Percentiles rank a stretch among this genome's conserved stretches.
phyloP scores from a whole-genome alignment of 2,329 filamentous ascomycete species.

The Calonectria pteridis region DNA sequence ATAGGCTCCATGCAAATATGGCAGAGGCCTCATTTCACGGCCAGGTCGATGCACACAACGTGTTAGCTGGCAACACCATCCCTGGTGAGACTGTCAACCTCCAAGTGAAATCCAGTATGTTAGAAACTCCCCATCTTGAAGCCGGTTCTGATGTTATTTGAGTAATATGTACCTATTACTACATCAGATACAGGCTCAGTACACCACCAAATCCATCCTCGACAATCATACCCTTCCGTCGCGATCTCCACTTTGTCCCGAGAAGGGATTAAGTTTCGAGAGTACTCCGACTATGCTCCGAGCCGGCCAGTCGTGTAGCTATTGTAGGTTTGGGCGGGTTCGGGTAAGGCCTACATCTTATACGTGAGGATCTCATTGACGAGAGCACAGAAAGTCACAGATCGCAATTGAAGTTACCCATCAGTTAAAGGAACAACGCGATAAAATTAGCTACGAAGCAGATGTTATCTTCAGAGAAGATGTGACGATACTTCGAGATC shows the following conservation, averaged over 20 bases:
- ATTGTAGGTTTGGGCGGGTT: constrained; percentile 50
- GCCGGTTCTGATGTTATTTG: no score
- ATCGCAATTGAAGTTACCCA: constrained; percentile 53
- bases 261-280: constrained; percentile 41
- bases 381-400: constrained; percentile 32
- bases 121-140: not conserved
- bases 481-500: not conserved
- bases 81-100: not conserved
- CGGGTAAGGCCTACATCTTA: constrained; percentile 19
- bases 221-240: constrained; percentile 2
- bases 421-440: constrained; percentile 31
- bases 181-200: not conserved
- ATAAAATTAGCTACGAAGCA: not conserved
- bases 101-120: not conserved
- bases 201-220: not conserved
- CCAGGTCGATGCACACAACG: not conserved
- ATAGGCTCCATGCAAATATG: not conserved
- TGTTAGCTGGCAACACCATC: not conserved
- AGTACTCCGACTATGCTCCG: constrained; percentile 35
- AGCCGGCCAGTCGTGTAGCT: constrained; percentile 40
- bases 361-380: not conserved
- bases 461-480: not conserved
- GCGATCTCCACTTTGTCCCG: constrained; percentile 33
- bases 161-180: not conserved
- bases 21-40: not conserved